phyloP scores from a whole-genome alignment of 495 filamentous ascomycete genomes.

The Oidiodendron maius region DNA sequence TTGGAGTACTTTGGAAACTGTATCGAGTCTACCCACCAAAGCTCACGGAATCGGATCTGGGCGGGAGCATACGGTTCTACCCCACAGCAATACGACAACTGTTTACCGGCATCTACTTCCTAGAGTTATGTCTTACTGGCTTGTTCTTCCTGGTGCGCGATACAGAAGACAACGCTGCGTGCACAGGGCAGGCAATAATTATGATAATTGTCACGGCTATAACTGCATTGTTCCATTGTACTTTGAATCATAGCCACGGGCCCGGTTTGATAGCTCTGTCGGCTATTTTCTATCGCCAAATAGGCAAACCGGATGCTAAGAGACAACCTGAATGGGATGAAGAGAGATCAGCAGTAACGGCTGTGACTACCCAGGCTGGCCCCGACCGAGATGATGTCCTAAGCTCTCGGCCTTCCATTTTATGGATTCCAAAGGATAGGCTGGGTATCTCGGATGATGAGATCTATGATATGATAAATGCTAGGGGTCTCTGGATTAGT shows the following conservation, averaged over 20 bases:
- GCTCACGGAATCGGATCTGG: conserved; percentile 71
- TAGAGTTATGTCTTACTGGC: conserved; percentile 79
- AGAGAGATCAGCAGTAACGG: not conserved
- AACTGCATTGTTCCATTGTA: conserved; percentile 56
- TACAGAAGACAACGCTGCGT: conserved; percentile 40
- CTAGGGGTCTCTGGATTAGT: conserved; percentile 62
- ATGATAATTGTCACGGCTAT: conserved; percentile 59
- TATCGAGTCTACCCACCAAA: conserved; percentile 91
- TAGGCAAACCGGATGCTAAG: conserved; percentile 2
- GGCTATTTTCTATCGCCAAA: not conserved
- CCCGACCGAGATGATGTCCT: conserved; percentile 57
- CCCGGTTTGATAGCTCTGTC: conserved; percentile 1
- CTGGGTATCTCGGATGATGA: conserved; percentile 70
- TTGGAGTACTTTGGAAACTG: conserved; percentile 81
- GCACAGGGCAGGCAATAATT: conserved; percentile 60
- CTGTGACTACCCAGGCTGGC: not conserved
- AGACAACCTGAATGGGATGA: not conserved
- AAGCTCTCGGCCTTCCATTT: conserved; percentile 61
- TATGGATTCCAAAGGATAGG: conserved; percentile 74
- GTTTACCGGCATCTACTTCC: conserved; percentile 79
- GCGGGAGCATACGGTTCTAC: conserved; percentile 83
- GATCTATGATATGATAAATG: conserved; percentile 42
- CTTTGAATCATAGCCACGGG: conserved; percentile 3
- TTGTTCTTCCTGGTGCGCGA: conserved; percentile 72
- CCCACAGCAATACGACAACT: conserved; percentile 81